Base-by-base conservation (phyloP, 2,329 filamentous ascomycete species). In the Plectosphaerella sp. region DNA sequence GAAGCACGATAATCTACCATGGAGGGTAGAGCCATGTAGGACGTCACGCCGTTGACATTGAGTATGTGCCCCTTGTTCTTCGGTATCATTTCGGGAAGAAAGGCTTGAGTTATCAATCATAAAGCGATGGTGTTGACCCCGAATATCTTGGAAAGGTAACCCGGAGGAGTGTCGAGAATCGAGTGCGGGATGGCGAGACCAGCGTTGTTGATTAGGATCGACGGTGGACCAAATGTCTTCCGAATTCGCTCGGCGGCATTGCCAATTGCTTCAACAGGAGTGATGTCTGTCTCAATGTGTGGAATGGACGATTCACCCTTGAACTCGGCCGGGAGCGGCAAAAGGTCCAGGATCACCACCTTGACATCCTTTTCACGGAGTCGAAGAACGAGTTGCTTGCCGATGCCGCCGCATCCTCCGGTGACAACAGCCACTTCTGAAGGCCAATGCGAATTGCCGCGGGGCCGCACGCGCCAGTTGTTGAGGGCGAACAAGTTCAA, bases 21-120 rank as follows among this genome's bases (percentile, higher is more conserved):
- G 42, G 71, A 72, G 2, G 80, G 74, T 1, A 77, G 73, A 3
- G 74, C 67, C 7, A 77, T 57, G 60, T 78, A 82, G 22, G 74
- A 77, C 0, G 81, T 80, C 39, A 80, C 67, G 12, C 74, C 78
- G 12, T 82, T 79, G 33, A 86, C 72, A 1, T 80, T 85, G 39
- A 86, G 76, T 41, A 86, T 63, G 70, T 83, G 82, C 24, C 83
- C 82, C 65, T 86, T 82, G 65, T 84, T 80, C 4, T 61, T 58
- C n/a, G 64, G 58, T 39, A 82, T 65, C 73, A 86, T 83, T 45
- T 64, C 59, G 0, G 82, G 82, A 1, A 86, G 67, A 63, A 85
- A 84, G 53, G 80, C 73, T 59, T 79, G 76, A 1, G 75, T 67
- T 9, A 83, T 71, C 65, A 75, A 77, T 70, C 80, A 84, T 66